A percentile compares a stretch with the other conserved stretches of the same genome.
Evolutionary conservation across 192 early-diverging fungal species (phyloP).

Genomic region (Coemansia sp.): DNA sequence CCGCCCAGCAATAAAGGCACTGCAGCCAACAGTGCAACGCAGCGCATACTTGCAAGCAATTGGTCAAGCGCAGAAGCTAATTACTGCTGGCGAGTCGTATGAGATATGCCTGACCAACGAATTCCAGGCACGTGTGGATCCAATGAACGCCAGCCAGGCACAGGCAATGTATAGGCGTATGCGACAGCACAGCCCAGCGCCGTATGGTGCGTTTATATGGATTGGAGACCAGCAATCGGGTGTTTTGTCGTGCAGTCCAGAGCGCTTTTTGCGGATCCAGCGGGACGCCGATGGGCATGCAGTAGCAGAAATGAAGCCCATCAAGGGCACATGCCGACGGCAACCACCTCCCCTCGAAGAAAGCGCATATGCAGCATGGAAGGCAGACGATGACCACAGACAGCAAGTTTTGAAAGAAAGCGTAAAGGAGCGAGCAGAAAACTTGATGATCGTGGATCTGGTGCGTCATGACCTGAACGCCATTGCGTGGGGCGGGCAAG

Average conservation of each 20-base stretch:
- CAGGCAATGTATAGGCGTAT: conserved; percentile 43
- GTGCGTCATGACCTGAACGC: conserved; percentile 89
- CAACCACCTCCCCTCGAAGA: background rate
- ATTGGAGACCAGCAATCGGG: conserved; percentile 44
- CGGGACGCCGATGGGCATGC: background rate
- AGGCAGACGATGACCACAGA: conserved; percentile 11
- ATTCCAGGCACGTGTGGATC: conserved; percentile 46
- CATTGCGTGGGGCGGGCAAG: conserved; percentile 60
- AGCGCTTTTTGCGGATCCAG: conserved; percentile 69
- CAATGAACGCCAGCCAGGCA: background rate
- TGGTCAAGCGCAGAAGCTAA: conserved; percentile 56
- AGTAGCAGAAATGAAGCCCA: conserved; percentile 88
- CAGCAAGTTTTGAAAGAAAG: conserved; percentile 55
- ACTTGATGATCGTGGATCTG: conserved; percentile 97
- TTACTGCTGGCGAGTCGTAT: conserved; percentile 88
- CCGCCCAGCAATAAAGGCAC: background rate
- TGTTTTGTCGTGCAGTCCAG: conserved; percentile 68
- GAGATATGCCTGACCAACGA: conserved; percentile 92
- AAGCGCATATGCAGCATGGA: conserved; percentile 12
- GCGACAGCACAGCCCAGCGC: conserved; percentile 77
- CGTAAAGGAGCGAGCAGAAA: conserved; percentile 93
- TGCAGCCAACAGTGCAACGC: conserved; percentile 19
- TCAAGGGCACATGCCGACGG: conserved; percentile 76
- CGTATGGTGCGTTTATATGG: conserved; percentile 75
- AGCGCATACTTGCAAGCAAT: conserved; percentile 57